Percentiles rank a stretch among this genome's conserved stretches.
These are phyloP conservation scores for Aspergillus ruber DNA, from an alignment of 2,329 filamentous ascomycete genomes.

Conservation along the genomic window DNA sequence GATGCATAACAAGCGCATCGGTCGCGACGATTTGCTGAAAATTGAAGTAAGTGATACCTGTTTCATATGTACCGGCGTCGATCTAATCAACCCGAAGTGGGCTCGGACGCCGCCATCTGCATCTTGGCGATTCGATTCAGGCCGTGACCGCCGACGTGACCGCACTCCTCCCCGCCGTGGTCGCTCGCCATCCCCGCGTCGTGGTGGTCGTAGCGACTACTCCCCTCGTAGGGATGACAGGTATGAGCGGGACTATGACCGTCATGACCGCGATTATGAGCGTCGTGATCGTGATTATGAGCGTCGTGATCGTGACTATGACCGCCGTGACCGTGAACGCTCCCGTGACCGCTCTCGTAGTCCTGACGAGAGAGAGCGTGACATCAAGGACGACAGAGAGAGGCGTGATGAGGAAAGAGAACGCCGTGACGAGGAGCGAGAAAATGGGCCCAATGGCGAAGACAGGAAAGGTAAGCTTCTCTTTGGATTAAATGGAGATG, in stretches of 20 bases:
- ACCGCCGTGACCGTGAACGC: constrained; percentile 57
- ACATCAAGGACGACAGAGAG: constrained; percentile 35
- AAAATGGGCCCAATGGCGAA: constrained; percentile 75
- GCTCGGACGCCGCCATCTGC: constrained; percentile 95
- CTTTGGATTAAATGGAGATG: not conserved
- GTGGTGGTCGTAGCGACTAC: constrained; percentile 58
- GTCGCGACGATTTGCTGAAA: constrained; percentile 90
- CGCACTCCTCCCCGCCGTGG: constrained; percentile 73
- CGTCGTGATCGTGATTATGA: constrained; percentile 65
- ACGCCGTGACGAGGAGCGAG: constrained; percentile 63
- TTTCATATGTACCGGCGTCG: not conserved
- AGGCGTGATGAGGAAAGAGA: constrained; percentile 59
- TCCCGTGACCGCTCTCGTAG: constrained; percentile 66
- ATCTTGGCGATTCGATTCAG: constrained; percentile 96
- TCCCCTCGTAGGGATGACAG: constrained; percentile 86
- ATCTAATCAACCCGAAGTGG: constrained; percentile 59
- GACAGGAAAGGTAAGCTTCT: constrained; percentile 71
- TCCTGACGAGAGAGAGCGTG: constrained; percentile 55
- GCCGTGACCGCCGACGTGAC: constrained; percentile 61
- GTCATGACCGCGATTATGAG: constrained; percentile 68
- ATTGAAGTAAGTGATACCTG: constrained; percentile 70
- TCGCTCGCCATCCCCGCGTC: constrained; percentile 53
- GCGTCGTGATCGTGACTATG: constrained; percentile 45
- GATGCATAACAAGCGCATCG: constrained; percentile 99
- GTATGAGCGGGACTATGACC: constrained; percentile 64